Conservation (phyloP, 306 rosid species). For the Corylus heterophylla region DNA sequence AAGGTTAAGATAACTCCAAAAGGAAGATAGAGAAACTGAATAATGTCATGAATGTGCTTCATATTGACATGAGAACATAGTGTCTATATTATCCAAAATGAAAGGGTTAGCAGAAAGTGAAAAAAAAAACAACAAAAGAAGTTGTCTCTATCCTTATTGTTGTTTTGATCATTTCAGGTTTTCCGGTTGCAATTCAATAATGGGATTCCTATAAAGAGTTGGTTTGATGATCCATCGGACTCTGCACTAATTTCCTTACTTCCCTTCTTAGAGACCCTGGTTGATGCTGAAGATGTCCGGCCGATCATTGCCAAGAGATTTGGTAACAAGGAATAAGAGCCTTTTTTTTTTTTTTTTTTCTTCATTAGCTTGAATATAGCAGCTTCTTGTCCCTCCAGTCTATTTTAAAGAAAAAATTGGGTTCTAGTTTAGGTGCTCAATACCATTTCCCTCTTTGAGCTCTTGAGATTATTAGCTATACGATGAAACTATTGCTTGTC, state of each 20-base stretch:
- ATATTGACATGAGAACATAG: neutral
- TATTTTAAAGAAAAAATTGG: slow-evolving; percentile 46
- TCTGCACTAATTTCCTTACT: slow-evolving; percentile 83
- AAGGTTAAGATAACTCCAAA: neutral
- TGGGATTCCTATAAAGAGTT: slow-evolving; percentile 98
- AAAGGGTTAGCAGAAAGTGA: neutral
- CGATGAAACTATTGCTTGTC: slow-evolving; percentile 55
- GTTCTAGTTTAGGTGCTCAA: slow-evolving; percentile 55
- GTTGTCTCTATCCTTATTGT: slow-evolving; percentile 24
- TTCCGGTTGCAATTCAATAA: slow-evolving; percentile 96
- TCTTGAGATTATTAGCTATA: slow-evolving; percentile 63
- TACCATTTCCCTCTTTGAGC: slow-evolving; percentile 43
- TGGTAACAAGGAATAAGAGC: slow-evolving; percentile 85
- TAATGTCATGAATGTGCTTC: slow-evolving; percentile 4
- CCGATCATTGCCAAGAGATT: slow-evolving; percentile 86
- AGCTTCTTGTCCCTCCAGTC: slow-evolving; percentile 38
- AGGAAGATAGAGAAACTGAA: neutral
- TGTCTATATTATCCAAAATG: neutral
- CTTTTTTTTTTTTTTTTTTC: slow-evolving; percentile 32
- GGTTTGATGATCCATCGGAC: slow-evolving; percentile 95
- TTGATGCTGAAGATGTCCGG: slow-evolving; percentile 92
- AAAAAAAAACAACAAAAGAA: neutral
- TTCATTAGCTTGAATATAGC: slow-evolving; percentile 60
- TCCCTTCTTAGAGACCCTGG: slow-evolving; percentile 94
- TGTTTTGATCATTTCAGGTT: slow-evolving; percentile 66